Conservation (phyloP, 2,329 filamentous ascomycete species). For the Botryotinia convoluta region DNA sequence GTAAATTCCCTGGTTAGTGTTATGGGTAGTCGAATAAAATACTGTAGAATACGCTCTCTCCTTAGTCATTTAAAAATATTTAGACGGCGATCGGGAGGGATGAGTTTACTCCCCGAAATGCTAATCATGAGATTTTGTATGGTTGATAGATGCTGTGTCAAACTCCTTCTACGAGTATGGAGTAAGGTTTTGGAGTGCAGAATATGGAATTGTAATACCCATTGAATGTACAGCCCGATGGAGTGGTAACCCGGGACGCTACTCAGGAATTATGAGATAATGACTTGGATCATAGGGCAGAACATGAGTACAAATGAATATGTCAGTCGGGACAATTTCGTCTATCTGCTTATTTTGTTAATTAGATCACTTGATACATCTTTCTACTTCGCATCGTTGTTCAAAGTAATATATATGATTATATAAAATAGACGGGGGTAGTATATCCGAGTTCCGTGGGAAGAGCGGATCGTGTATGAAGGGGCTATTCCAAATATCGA, state of each 20-base stretch:
- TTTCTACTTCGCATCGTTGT: not conserved
- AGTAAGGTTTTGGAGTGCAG: not conserved
- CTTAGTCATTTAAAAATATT: not conserved
- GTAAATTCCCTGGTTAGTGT: not conserved
- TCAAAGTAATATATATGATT: not conserved
- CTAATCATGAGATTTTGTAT: not conserved
- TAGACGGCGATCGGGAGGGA: not conserved
- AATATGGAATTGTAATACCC: not conserved
- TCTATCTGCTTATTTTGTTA: not conserved
- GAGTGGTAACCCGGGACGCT: slow-evolving; percentile 14
- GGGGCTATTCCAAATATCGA: slow-evolving; percentile 1
- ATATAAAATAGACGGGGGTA: not conserved
- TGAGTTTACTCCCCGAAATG: not conserved
- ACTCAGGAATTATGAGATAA: not conserved
- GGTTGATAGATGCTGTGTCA: not conserved
- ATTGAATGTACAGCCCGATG: slow-evolving; percentile 11
- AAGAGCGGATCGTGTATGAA: not conserved
- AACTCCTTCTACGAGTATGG: not conserved
- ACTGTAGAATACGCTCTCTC: not conserved
- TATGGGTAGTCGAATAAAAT: not conserved
- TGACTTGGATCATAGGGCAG: not conserved
- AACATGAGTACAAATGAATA: not conserved
- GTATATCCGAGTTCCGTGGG: slow-evolving; percentile 3
- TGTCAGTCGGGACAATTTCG: not conserved
- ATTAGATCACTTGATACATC: slow-evolving; percentile 13